These are phyloP conservation scores for Aquilaria yunnanensis DNA, from an alignment of 345 rosid genomes.

Conservation along the genomic window DNA sequence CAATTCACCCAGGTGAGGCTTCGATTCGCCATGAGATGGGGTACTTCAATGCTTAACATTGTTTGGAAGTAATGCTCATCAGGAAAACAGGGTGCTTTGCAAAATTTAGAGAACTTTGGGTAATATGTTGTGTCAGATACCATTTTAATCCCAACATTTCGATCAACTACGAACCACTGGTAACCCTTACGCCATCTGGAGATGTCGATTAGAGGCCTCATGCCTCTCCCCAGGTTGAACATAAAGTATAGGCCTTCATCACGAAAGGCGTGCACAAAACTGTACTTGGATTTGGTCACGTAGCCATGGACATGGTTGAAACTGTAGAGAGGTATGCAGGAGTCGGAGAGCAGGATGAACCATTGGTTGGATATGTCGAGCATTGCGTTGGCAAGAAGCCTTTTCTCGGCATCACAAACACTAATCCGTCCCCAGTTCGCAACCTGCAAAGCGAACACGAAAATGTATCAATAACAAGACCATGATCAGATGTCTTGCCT, in stretches of 20 bases:
- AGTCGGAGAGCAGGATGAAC: constrained; percentile 38
- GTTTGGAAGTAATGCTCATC: constrained; percentile 50
- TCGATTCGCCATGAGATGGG: constrained; percentile 28
- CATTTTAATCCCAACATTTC: constrained; percentile 29
- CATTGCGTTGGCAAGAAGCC: constrained; percentile 44
- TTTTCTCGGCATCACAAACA: constrained; percentile 44
- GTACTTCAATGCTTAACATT: constrained; percentile 18
- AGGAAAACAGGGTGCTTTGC: constrained; percentile 29
- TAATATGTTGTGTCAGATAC: constrained; percentile 33
- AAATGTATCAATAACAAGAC: too few relatives aligned
- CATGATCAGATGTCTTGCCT: too few relatives aligned
- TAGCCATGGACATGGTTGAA: constrained; percentile 36
- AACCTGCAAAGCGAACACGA: too few relatives aligned
- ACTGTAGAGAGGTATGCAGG: constrained; percentile 44
- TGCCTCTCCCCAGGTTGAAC: constrained; percentile 11
- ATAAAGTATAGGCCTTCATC: constrained; percentile 7
- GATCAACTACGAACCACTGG: constrained; percentile 47
- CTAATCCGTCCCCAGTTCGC: constrained; percentile 38
- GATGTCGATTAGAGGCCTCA: constrained; percentile 27
- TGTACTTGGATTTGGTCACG: constrained; percentile 28
- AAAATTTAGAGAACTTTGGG: constrained; percentile 25
- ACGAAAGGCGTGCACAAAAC: constrained; percentile 29
- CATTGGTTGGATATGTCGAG: constrained; percentile 41
- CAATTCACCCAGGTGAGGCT: constrained; percentile 43
- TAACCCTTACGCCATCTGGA: constrained; percentile 26